Evolutionary conservation across 768 basidiomycete species (phyloP), one percentile per base, ranked within the genome.

Genomic region (Brasilioporus rufonigricans): DNA sequence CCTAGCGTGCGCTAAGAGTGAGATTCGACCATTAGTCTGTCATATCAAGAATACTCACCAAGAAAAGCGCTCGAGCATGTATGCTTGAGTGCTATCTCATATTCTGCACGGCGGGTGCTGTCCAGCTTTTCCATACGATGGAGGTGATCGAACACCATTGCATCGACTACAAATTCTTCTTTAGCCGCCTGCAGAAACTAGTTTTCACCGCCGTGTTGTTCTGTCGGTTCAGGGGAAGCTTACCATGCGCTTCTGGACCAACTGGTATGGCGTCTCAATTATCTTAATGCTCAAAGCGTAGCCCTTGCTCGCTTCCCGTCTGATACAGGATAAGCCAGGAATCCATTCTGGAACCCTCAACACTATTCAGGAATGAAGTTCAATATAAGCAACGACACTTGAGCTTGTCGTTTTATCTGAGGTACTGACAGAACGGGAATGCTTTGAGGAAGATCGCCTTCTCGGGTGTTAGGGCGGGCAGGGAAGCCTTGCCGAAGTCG

Each of bases 371-470:
- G 16, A 11, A n/a, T 12, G 2, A 44, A 24, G 10, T 26, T 24
- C 13, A 19, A 12, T 11, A 23, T 23, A 40, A n/a, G n/a, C 36
- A 38, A 18, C n/a, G n/a, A n/a, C n/a, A n/a, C 27, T 29, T 9
- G 27, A 29, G 27, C 27, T 29, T 9, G 27, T 29, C 9, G 4
- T 9, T 29, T 29, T 29, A 29, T 29, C 27, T 9, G 9, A 9
- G 27, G 27, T 7, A 16, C 46, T 16, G 9, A 47, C 47, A n/a
- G 12, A 36, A 36, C 5, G 47, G 47, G 38, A 56, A 63, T 8
- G 19, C 21, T 11, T 54, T 33, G 36, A 62, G 33, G 38, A 62
- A 41, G 9, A 53, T 27, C 2, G 61, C 61, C 39, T 27, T 52
- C 47, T 55, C 61, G 1, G 61, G 56, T 23, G 41, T 43, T 19